Evolutionary conservation across 176 grass and related monocot genomes (phyloP).

Genomic region (Paspalum vaginatum): DNA sequence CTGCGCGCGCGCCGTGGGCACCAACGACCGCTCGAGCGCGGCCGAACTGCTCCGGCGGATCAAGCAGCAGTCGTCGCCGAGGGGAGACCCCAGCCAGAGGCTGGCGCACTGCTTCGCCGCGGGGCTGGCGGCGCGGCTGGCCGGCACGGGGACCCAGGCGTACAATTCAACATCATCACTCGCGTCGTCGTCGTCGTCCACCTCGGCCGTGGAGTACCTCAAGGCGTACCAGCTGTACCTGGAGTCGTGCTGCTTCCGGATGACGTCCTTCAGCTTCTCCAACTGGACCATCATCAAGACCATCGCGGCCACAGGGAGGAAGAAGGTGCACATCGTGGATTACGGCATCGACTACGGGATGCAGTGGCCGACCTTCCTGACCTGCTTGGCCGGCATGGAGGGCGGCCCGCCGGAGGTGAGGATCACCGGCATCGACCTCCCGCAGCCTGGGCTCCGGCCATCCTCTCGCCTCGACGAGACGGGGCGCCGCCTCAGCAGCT

Average conservation of each 20-base stretch:
- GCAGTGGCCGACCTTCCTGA: too few relatives aligned
- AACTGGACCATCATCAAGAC: slow-evolving; percentile 43
- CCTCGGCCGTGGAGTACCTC: slow-evolving; percentile 34
- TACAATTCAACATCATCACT: slow-evolving; percentile 27
- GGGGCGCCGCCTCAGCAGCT: slow-evolving; percentile 18
- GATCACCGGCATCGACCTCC: slow-evolving; percentile 50
- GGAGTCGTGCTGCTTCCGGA: slow-evolving; percentile 47
- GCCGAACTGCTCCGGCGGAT: too few relatives aligned
- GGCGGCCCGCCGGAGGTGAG: slow-evolving; percentile 42
- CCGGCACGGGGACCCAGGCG: slow-evolving; percentile 55
- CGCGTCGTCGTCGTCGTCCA: not conserved
- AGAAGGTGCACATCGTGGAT: slow-evolving; percentile 36
- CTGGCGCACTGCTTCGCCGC: too few relatives aligned
- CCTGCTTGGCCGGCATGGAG: not conserved
- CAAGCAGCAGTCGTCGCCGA: too few relatives aligned
- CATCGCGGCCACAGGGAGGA: not conserved
- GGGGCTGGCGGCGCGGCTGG: slow-evolving; percentile 61
- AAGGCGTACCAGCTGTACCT: slow-evolving; percentile 51
- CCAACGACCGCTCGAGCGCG: not conserved
- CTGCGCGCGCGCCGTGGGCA: not conserved
- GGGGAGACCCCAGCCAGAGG: too few relatives aligned
- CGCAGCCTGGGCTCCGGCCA: slow-evolving; percentile 24
- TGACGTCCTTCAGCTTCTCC: slow-evolving; percentile 20
- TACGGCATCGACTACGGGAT: too few relatives aligned
- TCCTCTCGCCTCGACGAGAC: not conserved